A percentile compares a stretch with the other conserved stretches of the same genome.
Evolutionary conservation across 352 stramenopile genomes (phyloP).

Genomic region (Phytophthora crassamura): DNA sequence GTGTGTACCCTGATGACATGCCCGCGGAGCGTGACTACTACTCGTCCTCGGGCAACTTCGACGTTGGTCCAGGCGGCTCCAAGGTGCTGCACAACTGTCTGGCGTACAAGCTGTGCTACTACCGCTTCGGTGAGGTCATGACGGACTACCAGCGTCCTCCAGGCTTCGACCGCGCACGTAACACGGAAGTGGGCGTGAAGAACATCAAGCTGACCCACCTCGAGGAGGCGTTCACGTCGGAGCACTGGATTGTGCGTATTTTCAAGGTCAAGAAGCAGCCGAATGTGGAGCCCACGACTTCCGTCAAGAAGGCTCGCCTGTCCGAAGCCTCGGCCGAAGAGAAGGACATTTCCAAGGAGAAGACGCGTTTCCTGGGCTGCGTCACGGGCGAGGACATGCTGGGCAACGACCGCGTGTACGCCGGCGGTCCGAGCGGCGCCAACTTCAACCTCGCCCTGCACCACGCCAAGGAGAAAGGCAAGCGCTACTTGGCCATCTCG

Average conservation of each 20-base stretch:
- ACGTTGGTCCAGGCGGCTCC: slow-evolving; percentile 82
- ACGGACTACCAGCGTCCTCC: slow-evolving; percentile 83
- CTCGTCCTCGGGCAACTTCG: slow-evolving; percentile 81
- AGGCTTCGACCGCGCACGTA: slow-evolving; percentile 89
- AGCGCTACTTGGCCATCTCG: slow-evolving; percentile 91
- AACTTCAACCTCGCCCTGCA: slow-evolving; percentile 92
- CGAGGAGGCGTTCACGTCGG: slow-evolving; percentile 95
- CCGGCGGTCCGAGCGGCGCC: slow-evolving; percentile 83
- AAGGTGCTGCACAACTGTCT: slow-evolving; percentile 92
- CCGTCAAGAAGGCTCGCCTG: slow-evolving; percentile 67
- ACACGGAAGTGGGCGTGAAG: slow-evolving; percentile 90
- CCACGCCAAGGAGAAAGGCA: slow-evolving; percentile 81
- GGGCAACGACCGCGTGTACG: slow-evolving; percentile 89
- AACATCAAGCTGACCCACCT: slow-evolving; percentile 91
- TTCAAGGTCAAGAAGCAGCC: slow-evolving; percentile 94
- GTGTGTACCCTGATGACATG: slow-evolving; percentile 88
- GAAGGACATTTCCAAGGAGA: slow-evolving; percentile 74
- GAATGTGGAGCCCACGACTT: slow-evolving; percentile 79
- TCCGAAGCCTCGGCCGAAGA: slow-evolving; percentile 51
- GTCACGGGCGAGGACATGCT: slow-evolving; percentile 85
- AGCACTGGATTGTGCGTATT: slow-evolving; percentile 96
- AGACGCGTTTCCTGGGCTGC: slow-evolving; percentile 87
- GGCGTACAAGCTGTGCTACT: slow-evolving; percentile 95
- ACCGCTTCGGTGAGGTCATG: slow-evolving; percentile 91
- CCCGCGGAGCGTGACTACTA: slow-evolving; percentile 89